Evolutionary conservation across 2,329 filamentous ascomycete species (phyloP), one percentile per base, ranked within the genome.

Genomic region (Epichloe baconii): DNA sequence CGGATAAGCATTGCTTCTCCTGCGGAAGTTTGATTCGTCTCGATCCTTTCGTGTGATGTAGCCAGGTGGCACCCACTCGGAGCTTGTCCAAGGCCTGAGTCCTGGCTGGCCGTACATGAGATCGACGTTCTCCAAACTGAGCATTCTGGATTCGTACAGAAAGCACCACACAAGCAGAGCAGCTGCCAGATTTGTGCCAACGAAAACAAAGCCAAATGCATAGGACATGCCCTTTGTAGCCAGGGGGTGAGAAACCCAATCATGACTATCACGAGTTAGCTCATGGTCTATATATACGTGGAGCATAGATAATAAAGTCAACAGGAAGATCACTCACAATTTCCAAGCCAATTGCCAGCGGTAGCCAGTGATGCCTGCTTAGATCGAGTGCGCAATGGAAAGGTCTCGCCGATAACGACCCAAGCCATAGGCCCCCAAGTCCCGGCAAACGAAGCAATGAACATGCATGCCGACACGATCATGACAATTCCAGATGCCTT

Each of bases 391-490:
- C 78, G 71, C 1, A 76, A 69, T 5, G 80, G 76, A 62, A 83
- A 86, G 46, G 79, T 78, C 64, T 86, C 83, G 48, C 79, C 79
- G 43, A 82, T 78, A 51, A 84, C 76, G 35, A 80, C 78, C 83
- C 83, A 87, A 5, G 80, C 72, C 48, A 86, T 78, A 0, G 83
- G 83, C 12, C 83, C 83, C 82, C 82, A 87, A 2, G 82, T 85
- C 44, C 71, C 56, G 2, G 84, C 84, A 57, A 86, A 89, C 1
- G 78, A 82, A 47, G 80, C 77, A 51, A 88, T 88, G 66, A 87
- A 88, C 71, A 88, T 78, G 65, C 80, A 86, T 3, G 83, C 80
- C 50, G 83, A 79, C 10, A 85, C 79, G 57, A 88, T 86, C 76
- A 88, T 82, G 54, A 82, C 75, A 5, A 80, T 78, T 11, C 83